A percentile compares a stretch with the other conserved stretches of the same genome.
These are phyloP conservation scores for Nakaseomyces nivariensis DNA, from an alignment of 1,139 yeast species.

Conservation along the genomic window DNA sequence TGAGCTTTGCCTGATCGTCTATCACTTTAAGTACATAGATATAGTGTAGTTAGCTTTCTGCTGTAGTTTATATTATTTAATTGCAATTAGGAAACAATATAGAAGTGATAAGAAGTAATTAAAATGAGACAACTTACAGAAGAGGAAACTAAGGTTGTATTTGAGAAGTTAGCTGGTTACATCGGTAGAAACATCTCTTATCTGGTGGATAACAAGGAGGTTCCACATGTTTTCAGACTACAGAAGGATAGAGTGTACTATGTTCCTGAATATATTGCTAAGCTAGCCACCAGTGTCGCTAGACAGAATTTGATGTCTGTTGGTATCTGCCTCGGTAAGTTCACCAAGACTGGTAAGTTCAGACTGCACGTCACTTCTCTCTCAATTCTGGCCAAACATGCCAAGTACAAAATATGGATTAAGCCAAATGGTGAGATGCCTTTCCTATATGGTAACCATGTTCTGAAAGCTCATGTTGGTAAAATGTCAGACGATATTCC, in stretches of 20 bases:
- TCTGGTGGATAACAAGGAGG: constrained; percentile 77
- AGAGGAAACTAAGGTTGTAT: constrained; percentile 91
- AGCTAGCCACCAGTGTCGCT: constrained; percentile 81
- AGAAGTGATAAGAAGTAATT: background rate
- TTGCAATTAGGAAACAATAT: too few species aligned
- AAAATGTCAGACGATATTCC: constrained; percentile 96
- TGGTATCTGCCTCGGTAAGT: constrained; percentile 90
- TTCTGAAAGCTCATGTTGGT: constrained; percentile 92
- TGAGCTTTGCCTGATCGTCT: too few species aligned
- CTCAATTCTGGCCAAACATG: constrained; percentile 71
- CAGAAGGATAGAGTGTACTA: constrained; percentile 96
- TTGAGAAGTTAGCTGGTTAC: constrained; percentile 91
- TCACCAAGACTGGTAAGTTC: constrained; percentile 95
- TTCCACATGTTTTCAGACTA: constrained; percentile 88
- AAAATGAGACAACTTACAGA: constrained; percentile 91
- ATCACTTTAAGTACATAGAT: too few species aligned
- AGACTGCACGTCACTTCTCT: constrained; percentile 89
- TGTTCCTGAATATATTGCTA: constrained; percentile 73
- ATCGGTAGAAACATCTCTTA: constrained; percentile 90
- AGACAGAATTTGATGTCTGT: constrained; percentile 84
- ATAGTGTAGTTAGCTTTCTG: too few species aligned
- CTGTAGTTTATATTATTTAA: too few species aligned
- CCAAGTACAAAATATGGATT: constrained; percentile 92
- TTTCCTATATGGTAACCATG: constrained; percentile 90
- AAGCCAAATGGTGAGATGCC: constrained; percentile 99